Evolutionary conservation across 164 flowering plant genomes (phyloP), one percentile per base, ranked within the genome.

Genomic region (Piper betle): DNA sequence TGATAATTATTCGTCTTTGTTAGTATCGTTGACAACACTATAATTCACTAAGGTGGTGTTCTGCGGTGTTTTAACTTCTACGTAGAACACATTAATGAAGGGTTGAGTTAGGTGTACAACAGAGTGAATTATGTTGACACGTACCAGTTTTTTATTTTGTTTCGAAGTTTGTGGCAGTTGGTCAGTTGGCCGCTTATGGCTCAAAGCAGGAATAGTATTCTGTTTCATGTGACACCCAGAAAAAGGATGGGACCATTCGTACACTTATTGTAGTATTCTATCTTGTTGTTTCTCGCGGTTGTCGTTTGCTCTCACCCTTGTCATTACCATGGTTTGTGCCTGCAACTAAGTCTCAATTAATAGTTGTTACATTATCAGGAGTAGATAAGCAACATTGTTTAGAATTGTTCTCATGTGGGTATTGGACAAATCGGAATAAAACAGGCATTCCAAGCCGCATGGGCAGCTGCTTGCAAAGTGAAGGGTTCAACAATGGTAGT

Each of bases 371-470:
- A 46, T 15, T 10, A 8, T 46, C 15, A 46, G 1, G 33, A 25
- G 33, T 25, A 0, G 33, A 25, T 25, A 25, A 46, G 50, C 15
- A 12, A 46, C 10, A 10, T 3, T 46, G 50, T 46, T 46, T 0
- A 12, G 10, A 10, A 1, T 46, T 12, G 12, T 46, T 46, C 50
- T 46, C 10, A 46, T 10, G 15, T 46, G 7, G 15, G 10, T 46
- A 2, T 6, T 46, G 50, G 15, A 46, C 50, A 9, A 46, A 46
- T 10, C 15, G 56, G 60, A 37, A 25, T 25, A 59, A 48, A 48
- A 71, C 85, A 90, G 97, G 97, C 95, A 59, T 90, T 90, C 63
- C 68, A 75, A 70, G 82, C 80, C 57, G 79, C 95, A 57, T 90
- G 97, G 97, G 71, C 75, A 48, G 83, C 81, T 52, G 86, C 93